These are phyloP conservation scores for Diplocarpon rosae DNA, from an alignment of 2,329 filamentous ascomycete genomes.

Conservation along the genomic window DNA sequence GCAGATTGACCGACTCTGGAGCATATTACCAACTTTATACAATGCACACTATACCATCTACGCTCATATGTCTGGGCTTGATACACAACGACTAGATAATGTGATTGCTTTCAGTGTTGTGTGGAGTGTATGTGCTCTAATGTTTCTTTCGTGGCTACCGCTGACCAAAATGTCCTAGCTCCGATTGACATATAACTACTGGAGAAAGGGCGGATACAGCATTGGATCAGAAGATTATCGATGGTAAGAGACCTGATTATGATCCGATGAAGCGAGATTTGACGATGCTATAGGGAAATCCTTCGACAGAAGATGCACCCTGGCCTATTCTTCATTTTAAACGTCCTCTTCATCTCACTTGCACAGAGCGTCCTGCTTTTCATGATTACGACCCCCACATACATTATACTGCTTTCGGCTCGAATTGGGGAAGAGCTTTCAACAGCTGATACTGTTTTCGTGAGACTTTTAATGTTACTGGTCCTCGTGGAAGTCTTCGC, in stretches of 20 bases:
- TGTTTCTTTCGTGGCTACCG: background rate
- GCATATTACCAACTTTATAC: conserved; percentile 77
- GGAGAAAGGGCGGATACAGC: conserved; percentile 83
- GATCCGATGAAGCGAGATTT: background rate
- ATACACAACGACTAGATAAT: conserved; percentile 60
- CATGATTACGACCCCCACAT: conserved; percentile 68
- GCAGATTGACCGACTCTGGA: conserved; percentile 93
- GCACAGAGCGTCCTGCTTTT: conserved; percentile 75
- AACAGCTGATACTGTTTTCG: conserved; percentile 46
- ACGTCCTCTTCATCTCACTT: conserved; percentile 80
- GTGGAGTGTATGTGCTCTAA: conserved; percentile 59
- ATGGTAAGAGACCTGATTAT: conserved; percentile 41
- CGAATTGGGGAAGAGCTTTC: conserved; percentile 45
- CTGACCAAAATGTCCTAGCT: conserved; percentile 34
- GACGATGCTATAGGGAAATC: conserved; percentile 44
- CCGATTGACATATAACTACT: conserved; percentile 92
- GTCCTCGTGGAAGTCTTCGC: conserved; percentile 65
- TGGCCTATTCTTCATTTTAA: conserved; percentile 66
- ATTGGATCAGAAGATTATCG: conserved; percentile 91
- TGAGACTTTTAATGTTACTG: conserved; percentile 42
- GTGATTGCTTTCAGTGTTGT: conserved; percentile 57
- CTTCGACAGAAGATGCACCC: conserved; percentile 54
- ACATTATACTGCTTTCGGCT: conserved; percentile 66
- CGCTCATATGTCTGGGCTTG: conserved; percentile 63
- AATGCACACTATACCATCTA: conserved; percentile 77